These are phyloP conservation scores for Lecanicillium sp. DNA, from an alignment of 2,329 filamentous ascomycete genomes.

Conservation along the genomic window DNA sequence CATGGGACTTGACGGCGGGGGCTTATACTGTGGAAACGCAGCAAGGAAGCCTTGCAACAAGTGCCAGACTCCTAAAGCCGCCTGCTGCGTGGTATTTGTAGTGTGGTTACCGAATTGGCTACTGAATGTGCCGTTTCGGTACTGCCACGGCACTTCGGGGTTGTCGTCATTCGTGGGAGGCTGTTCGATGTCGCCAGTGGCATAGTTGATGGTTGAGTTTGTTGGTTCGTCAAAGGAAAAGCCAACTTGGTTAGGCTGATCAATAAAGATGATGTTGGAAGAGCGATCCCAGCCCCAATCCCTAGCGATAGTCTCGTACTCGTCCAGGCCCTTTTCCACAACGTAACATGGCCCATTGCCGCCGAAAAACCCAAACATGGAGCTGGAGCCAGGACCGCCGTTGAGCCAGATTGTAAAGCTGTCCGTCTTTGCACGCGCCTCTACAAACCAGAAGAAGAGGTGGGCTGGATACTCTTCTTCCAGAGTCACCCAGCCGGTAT, in stretches of 20 bases:
- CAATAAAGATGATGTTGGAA: slow-evolving; percentile 48
- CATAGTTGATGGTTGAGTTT: slow-evolving; percentile 49
- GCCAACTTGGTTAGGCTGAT: slow-evolving; percentile 62
- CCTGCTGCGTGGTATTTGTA: slow-evolving; percentile 46
- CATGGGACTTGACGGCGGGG: slow-evolving; percentile 36
- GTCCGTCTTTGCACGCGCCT: slow-evolving; percentile 32
- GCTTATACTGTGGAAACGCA: slow-evolving; percentile 50
- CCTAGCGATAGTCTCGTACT: slow-evolving; percentile 46
- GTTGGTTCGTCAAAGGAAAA: slow-evolving; percentile 58
- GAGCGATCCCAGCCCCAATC: slow-evolving; percentile 58
- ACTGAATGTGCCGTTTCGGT: slow-evolving; percentile 58
- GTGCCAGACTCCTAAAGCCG: slow-evolving; percentile 56
- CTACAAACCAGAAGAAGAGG: slow-evolving; percentile 44
- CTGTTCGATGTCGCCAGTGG: slow-evolving; percentile 26
- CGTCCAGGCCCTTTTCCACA: slow-evolving; percentile 35
- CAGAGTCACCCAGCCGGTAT: slow-evolving; percentile 59
- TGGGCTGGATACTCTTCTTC: slow-evolving; percentile 46
- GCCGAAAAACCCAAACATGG: slow-evolving; percentile 55
- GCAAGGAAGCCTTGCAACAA: slow-evolving; percentile 54
- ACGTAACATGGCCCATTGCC: slow-evolving; percentile 49
- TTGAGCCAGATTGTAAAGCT: slow-evolving; percentile 55
- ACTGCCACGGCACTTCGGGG: slow-evolving; percentile 20
- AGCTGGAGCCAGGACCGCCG: slow-evolving; percentile 57
- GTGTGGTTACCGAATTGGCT: slow-evolving; percentile 39
- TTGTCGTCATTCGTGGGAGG: slow-evolving; percentile 13